Conservation (phyloP, 371 early-diverging fungal species). For the Zancudomyces culisetae region DNA sequence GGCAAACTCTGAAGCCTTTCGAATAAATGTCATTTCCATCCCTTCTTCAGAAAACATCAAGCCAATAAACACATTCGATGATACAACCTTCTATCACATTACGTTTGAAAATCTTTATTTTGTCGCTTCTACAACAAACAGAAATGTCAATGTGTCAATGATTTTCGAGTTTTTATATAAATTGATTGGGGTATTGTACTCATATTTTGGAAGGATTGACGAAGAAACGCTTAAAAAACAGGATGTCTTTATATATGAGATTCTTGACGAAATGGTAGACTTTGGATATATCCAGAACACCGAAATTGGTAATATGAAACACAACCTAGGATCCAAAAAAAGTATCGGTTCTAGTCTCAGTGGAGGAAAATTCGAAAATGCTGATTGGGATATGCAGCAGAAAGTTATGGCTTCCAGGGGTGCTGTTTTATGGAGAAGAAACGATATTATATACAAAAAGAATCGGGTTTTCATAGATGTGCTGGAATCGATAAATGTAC, state of each 20-base stretch:
- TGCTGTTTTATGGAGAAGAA: constrained; percentile 89
- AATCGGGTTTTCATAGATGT: constrained; percentile 97
- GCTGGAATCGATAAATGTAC: constrained; percentile 86
- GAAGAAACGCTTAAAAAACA: constrained; percentile 90
- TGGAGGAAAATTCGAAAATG: too few relatives aligned
- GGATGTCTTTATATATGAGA: constrained; percentile 88
- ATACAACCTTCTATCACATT: constrained; percentile 76
- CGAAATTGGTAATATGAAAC: constrained; percentile 87
- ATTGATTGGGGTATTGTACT: constrained; percentile 72
- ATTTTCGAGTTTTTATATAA: constrained; percentile 89
- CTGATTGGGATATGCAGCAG: constrained; percentile 46
- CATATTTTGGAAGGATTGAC: constrained; percentile 92
- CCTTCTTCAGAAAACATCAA: too few relatives aligned
- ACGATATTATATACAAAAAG: constrained; percentile 88
- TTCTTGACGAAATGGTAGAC: constrained; percentile 97
- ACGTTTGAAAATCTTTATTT: constrained; percentile 86
- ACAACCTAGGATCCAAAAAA: constrained; percentile 92
- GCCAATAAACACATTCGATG: constrained; percentile 78
- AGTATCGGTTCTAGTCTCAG: too few relatives aligned
- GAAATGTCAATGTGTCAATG: constrained; percentile 87
- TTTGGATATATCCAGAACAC: constrained; percentile 98
- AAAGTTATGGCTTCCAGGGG: constrained; percentile 56
- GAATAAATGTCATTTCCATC: constrained; percentile 88
- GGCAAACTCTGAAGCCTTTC: constrained; percentile 85
- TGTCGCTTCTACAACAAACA: constrained; percentile 67